Conservation (phyloP, 2,329 filamentous ascomycete species). For the Chaetomiaceae sp. region DNA sequence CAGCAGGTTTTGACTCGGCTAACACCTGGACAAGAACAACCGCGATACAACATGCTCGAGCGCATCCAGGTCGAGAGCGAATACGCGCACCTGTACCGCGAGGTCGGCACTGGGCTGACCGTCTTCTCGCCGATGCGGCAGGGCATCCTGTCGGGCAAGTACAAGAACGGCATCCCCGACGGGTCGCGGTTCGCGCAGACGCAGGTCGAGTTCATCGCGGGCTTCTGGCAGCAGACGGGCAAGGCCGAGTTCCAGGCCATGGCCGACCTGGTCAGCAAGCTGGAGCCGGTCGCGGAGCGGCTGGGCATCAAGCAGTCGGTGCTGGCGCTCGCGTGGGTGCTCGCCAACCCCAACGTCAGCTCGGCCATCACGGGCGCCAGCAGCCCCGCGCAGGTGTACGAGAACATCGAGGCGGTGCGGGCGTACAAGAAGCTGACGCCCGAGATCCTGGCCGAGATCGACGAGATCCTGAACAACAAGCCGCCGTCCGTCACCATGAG, state of each 20-base stretch:
- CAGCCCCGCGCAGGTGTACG: conserved; percentile 53
- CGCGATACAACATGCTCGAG: conserved; percentile 57
- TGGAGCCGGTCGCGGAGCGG: conserved; percentile 59
- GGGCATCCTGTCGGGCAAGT: conserved; percentile 58
- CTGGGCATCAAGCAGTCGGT: conserved; percentile 54
- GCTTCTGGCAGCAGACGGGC: conserved; percentile 50
- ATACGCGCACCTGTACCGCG: conserved; percentile 52
- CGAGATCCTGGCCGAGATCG: conserved; percentile 56
- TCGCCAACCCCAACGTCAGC: conserved; percentile 58
- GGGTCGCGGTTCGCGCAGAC: conserved; percentile 55
- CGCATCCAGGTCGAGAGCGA: conserved; percentile 55
- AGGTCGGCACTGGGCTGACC: conserved; percentile 51
- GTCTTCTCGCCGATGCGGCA: conserved; percentile 51
- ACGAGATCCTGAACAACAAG: conserved; percentile 55
- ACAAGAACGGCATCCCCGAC: conserved; percentile 58
- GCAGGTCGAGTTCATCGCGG: conserved; percentile 51
- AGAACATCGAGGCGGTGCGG: conserved; percentile 51
- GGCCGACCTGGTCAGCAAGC: conserved; percentile 52
- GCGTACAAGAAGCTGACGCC: conserved; percentile 53
- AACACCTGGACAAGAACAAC: conserved; percentile 30
- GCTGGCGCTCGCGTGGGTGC: conserved; percentile 58
- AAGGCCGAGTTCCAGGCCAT: conserved; percentile 47
- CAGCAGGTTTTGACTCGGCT: not conserved
- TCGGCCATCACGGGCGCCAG: conserved; percentile 59
- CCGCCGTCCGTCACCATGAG: conserved; percentile 40